These are phyloP conservation scores for Sclerotinia spermophila DNA, from an alignment of 2,329 filamentous ascomycete species.

Conservation along the genomic window DNA sequence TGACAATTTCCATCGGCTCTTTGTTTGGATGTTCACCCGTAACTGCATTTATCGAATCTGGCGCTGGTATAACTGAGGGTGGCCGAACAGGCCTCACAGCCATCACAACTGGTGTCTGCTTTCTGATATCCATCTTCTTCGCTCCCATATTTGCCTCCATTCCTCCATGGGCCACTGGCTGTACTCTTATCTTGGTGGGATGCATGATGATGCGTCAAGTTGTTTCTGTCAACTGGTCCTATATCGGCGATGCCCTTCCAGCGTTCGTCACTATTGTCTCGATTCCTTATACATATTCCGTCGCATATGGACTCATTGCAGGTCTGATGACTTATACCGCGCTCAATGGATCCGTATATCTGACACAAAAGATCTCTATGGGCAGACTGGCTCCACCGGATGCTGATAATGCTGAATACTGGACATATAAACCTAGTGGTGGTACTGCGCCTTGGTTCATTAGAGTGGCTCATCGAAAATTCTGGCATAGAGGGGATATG, in stretches of 20 bases:
- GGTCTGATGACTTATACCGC: constrained; percentile 53
- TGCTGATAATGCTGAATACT: constrained; percentile 53
- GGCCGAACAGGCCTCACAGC: constrained; percentile 70
- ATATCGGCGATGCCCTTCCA: constrained; percentile 70
- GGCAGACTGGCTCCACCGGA: constrained; percentile 50
- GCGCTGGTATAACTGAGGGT: constrained; percentile 71
- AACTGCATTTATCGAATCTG: constrained; percentile 72
- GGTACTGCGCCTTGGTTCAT: constrained; percentile 57
- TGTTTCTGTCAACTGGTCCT: constrained; percentile 71
- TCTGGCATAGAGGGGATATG: constrained; percentile 25
- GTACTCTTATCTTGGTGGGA: constrained; percentile 68
- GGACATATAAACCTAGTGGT: constrained; percentile 48
- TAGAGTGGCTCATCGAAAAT: constrained; percentile 25
- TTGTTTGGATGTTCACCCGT: constrained; percentile 68
- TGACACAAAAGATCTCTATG: constrained; percentile 45
- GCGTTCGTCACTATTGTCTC: constrained; percentile 72
- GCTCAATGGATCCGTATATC: constrained; percentile 51
- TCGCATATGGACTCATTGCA: constrained; percentile 72
- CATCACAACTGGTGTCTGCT: constrained; percentile 65
- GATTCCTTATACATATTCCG: constrained; percentile 76
- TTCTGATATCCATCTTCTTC: constrained; percentile 70
- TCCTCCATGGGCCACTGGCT: constrained; percentile 74
- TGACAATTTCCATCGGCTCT: constrained; percentile 67
- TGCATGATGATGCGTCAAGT: constrained; percentile 76
- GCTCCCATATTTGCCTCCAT: constrained; percentile 74